Base-by-base conservation (phyloP, 306 rosid genomes). In the Benincasa hispida region DNA sequence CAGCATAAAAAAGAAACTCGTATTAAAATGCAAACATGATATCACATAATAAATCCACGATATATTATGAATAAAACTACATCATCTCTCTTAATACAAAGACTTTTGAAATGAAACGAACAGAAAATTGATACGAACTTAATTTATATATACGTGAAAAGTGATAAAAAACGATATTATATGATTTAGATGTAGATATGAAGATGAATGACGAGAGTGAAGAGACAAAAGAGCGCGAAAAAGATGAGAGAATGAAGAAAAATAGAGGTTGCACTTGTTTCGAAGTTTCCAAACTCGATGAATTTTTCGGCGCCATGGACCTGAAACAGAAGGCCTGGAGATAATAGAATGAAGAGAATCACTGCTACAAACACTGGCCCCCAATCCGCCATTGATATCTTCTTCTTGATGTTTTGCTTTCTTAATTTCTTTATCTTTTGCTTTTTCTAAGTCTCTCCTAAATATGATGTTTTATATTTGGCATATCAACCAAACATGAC, bases 301-400 rank as follows among this genome's bases (percentile, higher is more conserved):
- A 85, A 91, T 8, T 95, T 80, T 3, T 89, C 81, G 21, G 86
- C 81, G 0, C 91, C 96, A 0, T 93, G 98, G 6, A 91, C 74
- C 77, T 89, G 97, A 78, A 93, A 91, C 4, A 93, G 80, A 27
- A 93, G 83, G 0, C 97, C 97, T 0, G 97, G 98, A 0, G 96
- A 83, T 55, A 93, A 74, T 58, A 93, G 80, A 54, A 91, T 84
- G 55, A 88, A 93, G 67, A 93, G 77, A 79, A 89, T 77, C 84
- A 89, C 91, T 0, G 96, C 82, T 32, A 89, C 91, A 21, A 89
- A 80, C 63, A 93, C 87, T 10, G 98, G 87, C 0, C 96, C 97
- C 95, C 91, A 93, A 65, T 93, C 91, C 59, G 85, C 85, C 97
- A 89, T 88, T 10, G 27, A 18, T 53, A 14, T 48, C 67, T 56